A percentile compares a stretch with the other conserved stretches of the same genome.
phyloP scores from a whole-genome alignment of 257 asterid species.

The Hygrophila difformis region DNA sequence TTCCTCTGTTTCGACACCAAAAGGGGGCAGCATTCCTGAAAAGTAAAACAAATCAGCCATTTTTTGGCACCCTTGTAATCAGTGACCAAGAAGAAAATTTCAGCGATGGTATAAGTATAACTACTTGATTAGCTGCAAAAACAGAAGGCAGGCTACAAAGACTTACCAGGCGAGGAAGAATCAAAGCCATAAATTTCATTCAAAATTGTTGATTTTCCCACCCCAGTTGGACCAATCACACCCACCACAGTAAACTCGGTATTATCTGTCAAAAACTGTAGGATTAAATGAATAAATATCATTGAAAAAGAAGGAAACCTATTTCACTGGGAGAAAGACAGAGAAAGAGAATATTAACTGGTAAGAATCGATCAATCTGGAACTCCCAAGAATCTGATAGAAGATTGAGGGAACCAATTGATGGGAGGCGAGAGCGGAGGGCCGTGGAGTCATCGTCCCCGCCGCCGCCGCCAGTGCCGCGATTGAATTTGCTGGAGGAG shows the following conservation, averaged over 20 bases:
- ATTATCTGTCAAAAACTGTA: slow-evolving; percentile 91
- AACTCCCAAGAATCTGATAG: slow-evolving; percentile 86
- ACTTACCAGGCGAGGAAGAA: slow-evolving; percentile 68
- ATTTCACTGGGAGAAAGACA: neutral
- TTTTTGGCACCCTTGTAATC: neutral
- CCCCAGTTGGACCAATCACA: slow-evolving; percentile 87
- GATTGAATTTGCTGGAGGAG: slow-evolving; percentile 50
- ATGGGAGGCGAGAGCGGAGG: slow-evolving; percentile 70
- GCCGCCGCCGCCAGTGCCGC: slow-evolving; percentile 47
- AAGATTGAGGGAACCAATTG: slow-evolving; percentile 79
- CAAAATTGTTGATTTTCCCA: slow-evolving; percentile 84
- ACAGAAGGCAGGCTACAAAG: neutral
- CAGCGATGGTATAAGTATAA: slow-evolving; percentile 2
- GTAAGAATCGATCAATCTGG: slow-evolving; percentile 72
- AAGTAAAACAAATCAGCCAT: slow-evolving; percentile 9
- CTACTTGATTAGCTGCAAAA: neutral
- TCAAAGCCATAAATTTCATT: slow-evolving; percentile 92
- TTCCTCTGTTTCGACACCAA: slow-evolving; percentile 74
- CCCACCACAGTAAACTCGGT: slow-evolving; percentile 91
- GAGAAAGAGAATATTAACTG: slow-evolving; percentile 26
- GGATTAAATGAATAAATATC: neutral
- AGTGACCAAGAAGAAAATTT: neutral
- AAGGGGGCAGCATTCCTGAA: slow-evolving; percentile 86
- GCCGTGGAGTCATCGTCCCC: slow-evolving; percentile 65
- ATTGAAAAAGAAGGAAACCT: slow-evolving; percentile 1